Evolutionary conservation across 1,284 basidiomycete genomes (phyloP).

Genomic region (Blastosporella zonata): DNA sequence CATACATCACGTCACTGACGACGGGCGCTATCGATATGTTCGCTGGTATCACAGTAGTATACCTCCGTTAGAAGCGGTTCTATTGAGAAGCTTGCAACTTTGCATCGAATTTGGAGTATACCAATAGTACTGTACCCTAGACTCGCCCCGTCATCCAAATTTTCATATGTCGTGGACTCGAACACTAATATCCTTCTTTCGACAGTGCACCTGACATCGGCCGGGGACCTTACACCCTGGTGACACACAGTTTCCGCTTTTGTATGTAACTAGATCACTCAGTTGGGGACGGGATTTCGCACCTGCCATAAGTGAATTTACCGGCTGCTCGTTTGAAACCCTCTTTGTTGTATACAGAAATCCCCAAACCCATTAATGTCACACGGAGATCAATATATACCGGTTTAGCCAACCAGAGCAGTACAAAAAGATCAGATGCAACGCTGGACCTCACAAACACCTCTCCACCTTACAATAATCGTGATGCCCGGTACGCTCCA

Average conservation of each 20-base stretch:
- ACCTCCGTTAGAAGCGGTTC: constrained; percentile 18
- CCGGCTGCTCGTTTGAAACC: constrained; percentile 15
- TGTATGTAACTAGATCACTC: constrained; percentile 12
- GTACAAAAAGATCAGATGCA: constrained; percentile 19
- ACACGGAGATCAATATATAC: constrained; percentile 11
- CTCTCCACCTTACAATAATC: not conserved
- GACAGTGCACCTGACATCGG: constrained; percentile 11
- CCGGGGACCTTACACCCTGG: constrained; percentile 3
- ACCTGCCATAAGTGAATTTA: constrained; percentile 11
- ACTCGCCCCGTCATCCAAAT: not conserved
- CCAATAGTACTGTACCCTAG: not conserved
- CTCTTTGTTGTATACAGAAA: constrained; percentile 1
- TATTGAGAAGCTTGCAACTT: constrained; percentile 4
- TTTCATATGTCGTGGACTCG: constrained; percentile 7
- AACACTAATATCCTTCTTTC: constrained; percentile 7
- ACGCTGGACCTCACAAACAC: not conserved
- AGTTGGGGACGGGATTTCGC: constrained; percentile 6
- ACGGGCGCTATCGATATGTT: constrained; percentile 16
- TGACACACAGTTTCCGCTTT: constrained; percentile 12
- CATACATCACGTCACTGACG: constrained; percentile 18
- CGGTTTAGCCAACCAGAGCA: constrained; percentile 5
- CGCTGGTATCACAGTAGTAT: constrained; percentile 11
- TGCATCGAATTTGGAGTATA: not conserved
- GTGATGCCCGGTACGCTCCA: constrained; percentile 9
- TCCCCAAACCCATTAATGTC: constrained; percentile 6